Evolutionary conservation across 768 basidiomycete species (phyloP).

Genomic region (Chalciporus chontae): DNA sequence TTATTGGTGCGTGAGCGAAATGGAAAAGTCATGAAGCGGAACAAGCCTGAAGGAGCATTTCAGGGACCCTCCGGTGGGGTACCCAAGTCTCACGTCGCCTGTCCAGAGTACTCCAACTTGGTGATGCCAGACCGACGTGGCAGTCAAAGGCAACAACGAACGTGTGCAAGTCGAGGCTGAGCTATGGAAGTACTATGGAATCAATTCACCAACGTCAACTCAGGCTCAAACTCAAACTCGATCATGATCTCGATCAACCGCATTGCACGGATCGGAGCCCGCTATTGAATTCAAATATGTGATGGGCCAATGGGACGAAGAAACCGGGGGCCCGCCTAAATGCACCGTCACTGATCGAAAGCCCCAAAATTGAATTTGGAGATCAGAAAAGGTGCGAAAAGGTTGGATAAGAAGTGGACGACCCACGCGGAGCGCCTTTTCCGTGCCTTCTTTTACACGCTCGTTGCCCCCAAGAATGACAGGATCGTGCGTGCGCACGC

Average conservation of each 20-base stretch:
- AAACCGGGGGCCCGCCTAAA: background rate
- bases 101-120: background rate
- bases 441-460: conserved; percentile 7
- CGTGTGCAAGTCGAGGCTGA: background rate
- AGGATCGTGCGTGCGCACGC: background rate
- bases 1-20: background rate
- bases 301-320: background rate
- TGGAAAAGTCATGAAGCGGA: background rate
- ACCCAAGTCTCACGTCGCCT: background rate
- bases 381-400: background rate
- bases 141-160: background rate
- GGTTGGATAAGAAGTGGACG: background rate
- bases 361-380: background rate
- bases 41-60: background rate
- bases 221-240: background rate
- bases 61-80: too few species aligned
- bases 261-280: background rate
- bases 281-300: background rate
- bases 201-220: background rate
- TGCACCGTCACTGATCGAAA: background rate
- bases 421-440: too few species aligned
- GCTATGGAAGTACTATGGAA: background rate
- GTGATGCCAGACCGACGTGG: too few species aligned
- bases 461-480: background rate
- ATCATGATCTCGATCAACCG: background rate